A percentile compares a stretch with the other conserved stretches of the same genome.
Conservation (phyloP, 352 stramenopile species). For the Elongisporangium anandrum region DNA sequence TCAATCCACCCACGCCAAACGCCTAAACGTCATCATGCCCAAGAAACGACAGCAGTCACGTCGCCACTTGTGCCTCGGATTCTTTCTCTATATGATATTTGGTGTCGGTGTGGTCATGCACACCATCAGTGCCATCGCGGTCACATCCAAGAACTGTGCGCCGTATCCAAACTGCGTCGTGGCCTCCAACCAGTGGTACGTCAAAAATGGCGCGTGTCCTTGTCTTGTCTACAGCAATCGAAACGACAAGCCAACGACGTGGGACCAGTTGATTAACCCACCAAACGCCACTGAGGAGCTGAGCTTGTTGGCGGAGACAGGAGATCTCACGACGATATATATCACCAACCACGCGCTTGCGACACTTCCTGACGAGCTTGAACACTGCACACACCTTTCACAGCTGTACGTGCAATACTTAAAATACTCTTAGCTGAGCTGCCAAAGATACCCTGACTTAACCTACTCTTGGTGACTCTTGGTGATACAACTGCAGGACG, state of each 20-base stretch:
- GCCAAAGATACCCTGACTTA: neutral
- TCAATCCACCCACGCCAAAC: slow-evolving; percentile 13
- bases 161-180: slow-evolving; percentile 29
- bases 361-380: slow-evolving; percentile 26
- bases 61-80: slow-evolving; percentile 23
- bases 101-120: slow-evolving; percentile 26
- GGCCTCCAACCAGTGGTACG: slow-evolving; percentile 37
- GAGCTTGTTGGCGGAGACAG: slow-evolving; percentile 17
- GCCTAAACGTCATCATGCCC: slow-evolving; percentile 4
- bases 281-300: slow-evolving; percentile 22
- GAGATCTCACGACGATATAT: slow-evolving; percentile 34
- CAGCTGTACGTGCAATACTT: slow-evolving; percentile 14
- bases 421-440: neutral
- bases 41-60: slow-evolving; percentile 15
- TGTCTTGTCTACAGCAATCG: slow-evolving; percentile 39
- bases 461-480: too few relatives aligned
- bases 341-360: slow-evolving; percentile 38
- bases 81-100: slow-evolving; percentile 35
- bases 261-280: slow-evolving; percentile 30
- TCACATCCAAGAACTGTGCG: slow-evolving; percentile 20
- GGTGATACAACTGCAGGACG: slow-evolving; percentile 29
- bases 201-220: slow-evolving; percentile 13
- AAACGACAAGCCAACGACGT: slow-evolving; percentile 17
- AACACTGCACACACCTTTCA: slow-evolving; percentile 22
- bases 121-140: slow-evolving; percentile 18